Conservation (phyloP, 2,329 filamentous ascomycete genomes). For the Penicillium sp. region DNA sequence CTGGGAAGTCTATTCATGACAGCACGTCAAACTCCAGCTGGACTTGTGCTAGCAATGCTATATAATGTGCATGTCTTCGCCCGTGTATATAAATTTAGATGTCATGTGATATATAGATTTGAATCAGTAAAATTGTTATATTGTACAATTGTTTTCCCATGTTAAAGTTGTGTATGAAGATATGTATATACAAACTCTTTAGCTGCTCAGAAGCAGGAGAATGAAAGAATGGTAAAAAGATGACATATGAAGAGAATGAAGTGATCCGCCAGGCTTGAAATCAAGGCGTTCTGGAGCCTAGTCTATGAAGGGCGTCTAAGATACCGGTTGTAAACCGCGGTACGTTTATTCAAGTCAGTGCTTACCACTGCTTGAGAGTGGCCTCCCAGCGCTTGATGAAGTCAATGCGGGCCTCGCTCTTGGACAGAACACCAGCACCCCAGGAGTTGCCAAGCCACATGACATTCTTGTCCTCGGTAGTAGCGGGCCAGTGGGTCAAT, state of each 20-base stretch:
- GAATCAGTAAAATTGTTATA: neutral
- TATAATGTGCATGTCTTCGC: neutral
- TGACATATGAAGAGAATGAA: neutral
- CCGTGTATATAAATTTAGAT: neutral
- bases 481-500: neutral
- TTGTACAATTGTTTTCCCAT: neutral
- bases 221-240: neutral
- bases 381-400: neutral
- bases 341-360: neutral
- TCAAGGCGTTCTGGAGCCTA: neutral
- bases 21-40: slow-evolving; percentile 36
- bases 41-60: slow-evolving; percentile 40
- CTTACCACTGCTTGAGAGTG: slow-evolving; percentile 1
- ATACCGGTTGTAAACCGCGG: neutral
- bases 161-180: neutral
- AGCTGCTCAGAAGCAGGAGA: neutral
- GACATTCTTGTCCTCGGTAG: neutral
- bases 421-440: neutral
- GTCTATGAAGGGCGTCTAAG: neutral
- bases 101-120: neutral
- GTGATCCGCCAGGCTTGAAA: neutral
- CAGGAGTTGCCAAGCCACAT: neutral
- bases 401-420: neutral
- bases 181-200: neutral
- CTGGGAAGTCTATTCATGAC: slow-evolving; percentile 39